Base-by-base conservation (phyloP, 192 early-diverging fungal species). In the Coemansia sp. region DNA sequence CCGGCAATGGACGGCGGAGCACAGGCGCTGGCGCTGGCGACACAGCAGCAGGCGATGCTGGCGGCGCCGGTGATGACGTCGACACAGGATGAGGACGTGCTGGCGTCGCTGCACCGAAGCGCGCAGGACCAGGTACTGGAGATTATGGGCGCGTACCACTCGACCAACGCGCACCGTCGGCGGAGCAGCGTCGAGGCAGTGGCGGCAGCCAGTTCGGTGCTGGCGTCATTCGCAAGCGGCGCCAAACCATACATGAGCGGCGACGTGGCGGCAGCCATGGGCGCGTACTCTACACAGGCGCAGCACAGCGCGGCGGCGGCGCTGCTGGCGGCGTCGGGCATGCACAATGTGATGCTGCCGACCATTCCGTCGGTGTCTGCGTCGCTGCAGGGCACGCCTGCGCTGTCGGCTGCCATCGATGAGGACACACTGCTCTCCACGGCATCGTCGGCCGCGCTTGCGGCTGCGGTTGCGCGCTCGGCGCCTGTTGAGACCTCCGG, bases 111-210 rank as follows among this genome's bases (percentile, higher is more conserved):
- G 40, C 62, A 67, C 40, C 68, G 51, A 2, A 69, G 56, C 11
- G 67, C 79, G 7, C 79, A 68, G 50, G 74, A 82, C 53, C 79
- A 76, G 41, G 75, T 75, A 5, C 43, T 82, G 62, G 79, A 82
- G 69, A 83, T 83, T 20, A 78, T 83, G 72, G 65, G 61, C 61
- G 67, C 76, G 63, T 75, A 78, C 48, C 74, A 76, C 46, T 61
- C 64, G 38, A 65, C 71, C 16, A 71, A 72, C 61, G 62, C 81
- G 12, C 75, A 76, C 39, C 68, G 81, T 1, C 69, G 81, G 61
- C 65, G 81, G 54, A 83, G 81, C 61, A 78, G 76, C 40, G 81
- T 83, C 4, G 81, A 83, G 53, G 81, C 81, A 0, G 81, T 71
- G 1, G 81, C 81, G 4, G 81, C 81, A 4, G 81, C 81, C 25